phyloP scores from a whole-genome alignment of 306 rosid species.

The Castanospermum australe region DNA sequence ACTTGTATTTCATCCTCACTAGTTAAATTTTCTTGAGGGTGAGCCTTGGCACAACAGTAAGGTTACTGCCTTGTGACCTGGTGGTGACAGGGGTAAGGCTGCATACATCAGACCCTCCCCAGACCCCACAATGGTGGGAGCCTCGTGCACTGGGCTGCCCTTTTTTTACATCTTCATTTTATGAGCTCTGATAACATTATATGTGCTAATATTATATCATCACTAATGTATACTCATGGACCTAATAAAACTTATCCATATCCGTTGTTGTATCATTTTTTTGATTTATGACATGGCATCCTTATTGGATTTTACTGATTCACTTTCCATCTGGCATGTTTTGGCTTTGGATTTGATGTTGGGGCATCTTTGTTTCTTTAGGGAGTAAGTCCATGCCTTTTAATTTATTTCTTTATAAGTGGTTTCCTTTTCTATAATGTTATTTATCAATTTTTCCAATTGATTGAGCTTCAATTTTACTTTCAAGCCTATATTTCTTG shows the following conservation, averaged over 20 bases:
- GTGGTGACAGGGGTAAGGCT: background rate
- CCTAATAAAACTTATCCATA: background rate
- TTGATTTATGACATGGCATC: background rate
- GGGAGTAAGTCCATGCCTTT: slow-evolving; percentile 64
- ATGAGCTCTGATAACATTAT: background rate
- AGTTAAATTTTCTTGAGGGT: background rate
- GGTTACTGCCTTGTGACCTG: too few species aligned
- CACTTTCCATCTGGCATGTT: slow-evolving; percentile 32
- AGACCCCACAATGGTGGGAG: too few species aligned
- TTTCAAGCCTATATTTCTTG: slow-evolving; percentile 87
- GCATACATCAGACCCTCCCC: too few species aligned
- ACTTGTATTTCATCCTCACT: background rate
- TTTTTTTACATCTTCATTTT: background rate
- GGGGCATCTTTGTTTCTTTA: slow-evolving; percentile 41
- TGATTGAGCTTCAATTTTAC: slow-evolving; percentile 18
- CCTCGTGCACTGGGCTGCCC: too few species aligned
- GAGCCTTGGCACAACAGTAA: too few species aligned
- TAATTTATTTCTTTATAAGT: background rate
- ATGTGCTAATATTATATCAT: background rate
- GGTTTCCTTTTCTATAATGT: background rate
- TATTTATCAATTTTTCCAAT: slow-evolving; percentile 1
- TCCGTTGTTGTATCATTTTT: background rate
- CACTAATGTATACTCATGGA: background rate
- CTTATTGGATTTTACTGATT: slow-evolving; percentile 17
- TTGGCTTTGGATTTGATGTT: slow-evolving; percentile 38